These are phyloP conservation scores for Hyphopichia buzzinii DNA, from an alignment of 1,139 yeast species.

Conservation along the genomic window DNA sequence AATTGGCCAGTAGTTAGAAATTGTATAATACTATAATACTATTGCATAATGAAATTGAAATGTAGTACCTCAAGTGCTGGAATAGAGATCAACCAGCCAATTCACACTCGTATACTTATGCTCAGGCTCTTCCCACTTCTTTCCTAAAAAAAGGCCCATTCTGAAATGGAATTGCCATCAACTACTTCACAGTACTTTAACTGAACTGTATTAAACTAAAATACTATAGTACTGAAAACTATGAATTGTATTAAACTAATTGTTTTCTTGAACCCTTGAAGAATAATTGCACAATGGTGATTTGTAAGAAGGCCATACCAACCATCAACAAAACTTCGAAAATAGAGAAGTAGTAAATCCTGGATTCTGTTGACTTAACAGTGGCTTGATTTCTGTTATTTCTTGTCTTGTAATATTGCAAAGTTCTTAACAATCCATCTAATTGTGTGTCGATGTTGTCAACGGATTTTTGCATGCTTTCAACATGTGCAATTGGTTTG, in stretches of 20 bases:
- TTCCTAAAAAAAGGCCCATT: too few relatives aligned
- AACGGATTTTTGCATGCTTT: conserved; percentile 58
- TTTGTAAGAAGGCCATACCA: conserved; percentile 83
- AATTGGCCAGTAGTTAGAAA: conserved; percentile 49
- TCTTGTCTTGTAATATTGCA: conserved; percentile 88
- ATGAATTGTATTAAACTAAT: conserved; percentile 63
- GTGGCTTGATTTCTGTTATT: conserved; percentile 90
- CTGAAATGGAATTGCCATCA: too few relatives aligned
- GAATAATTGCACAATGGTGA: conserved; percentile 78
- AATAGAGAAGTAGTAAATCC: conserved; percentile 82
- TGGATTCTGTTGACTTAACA: conserved; percentile 80
- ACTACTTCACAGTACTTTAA: too few relatives aligned
- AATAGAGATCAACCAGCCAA: too few relatives aligned
- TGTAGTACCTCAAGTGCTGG: too few relatives aligned
- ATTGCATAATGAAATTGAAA: not conserved
- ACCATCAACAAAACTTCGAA: conserved; percentile 80
- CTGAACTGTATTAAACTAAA: too few relatives aligned
- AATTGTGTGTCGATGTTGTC: conserved; percentile 66
- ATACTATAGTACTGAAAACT: too few relatives aligned
- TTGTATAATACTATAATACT: conserved; percentile 1
- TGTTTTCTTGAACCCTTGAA: conserved; percentile 84
- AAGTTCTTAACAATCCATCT: conserved; percentile 58
- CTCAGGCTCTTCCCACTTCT: too few relatives aligned
- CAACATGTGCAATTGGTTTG: conserved; percentile 57
- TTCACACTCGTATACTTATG: conserved; percentile 2